These are phyloP conservation scores for Calvatia gigantea DNA, from an alignment of 768 basidiomycete species.

Conservation along the genomic window DNA sequence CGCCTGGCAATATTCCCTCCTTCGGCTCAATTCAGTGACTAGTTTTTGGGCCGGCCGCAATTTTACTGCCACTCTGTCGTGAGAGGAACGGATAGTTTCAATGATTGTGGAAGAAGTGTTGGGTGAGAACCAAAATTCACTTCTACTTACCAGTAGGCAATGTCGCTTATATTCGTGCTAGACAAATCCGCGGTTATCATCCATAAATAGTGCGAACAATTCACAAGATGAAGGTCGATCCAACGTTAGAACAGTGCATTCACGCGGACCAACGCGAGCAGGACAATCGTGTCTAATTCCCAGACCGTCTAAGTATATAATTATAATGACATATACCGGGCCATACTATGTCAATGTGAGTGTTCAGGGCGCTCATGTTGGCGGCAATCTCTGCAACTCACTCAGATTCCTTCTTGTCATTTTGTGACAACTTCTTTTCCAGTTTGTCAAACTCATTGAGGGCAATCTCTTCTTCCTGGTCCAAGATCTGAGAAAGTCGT, in stretches of 20 bases:
- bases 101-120: too few species aligned
- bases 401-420: constrained; percentile 46
- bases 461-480: constrained; percentile 86
- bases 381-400: constrained; percentile 17
- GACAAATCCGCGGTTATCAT: neutral
- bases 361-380: neutral
- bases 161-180: neutral
- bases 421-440: constrained; percentile 56
- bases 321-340: constrained; percentile 78
- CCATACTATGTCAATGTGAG: constrained; percentile 49
- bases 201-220: neutral
- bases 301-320: constrained; percentile 1
- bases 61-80: too few species aligned
- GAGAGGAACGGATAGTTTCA: too few species aligned
- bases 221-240: neutral
- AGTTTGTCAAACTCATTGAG: constrained; percentile 87
- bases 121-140: too few species aligned
- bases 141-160: too few species aligned
- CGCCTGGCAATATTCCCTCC: too few species aligned
- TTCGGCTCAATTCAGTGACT: too few species aligned
- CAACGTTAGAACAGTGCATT: too few species aligned
- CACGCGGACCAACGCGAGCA: neutral
- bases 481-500: constrained; percentile 59
- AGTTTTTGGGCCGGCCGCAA: too few species aligned
- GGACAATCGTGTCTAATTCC: neutral